phyloP scores from a whole-genome alignment of 257 asterid species.

The Ilex asprella region DNA sequence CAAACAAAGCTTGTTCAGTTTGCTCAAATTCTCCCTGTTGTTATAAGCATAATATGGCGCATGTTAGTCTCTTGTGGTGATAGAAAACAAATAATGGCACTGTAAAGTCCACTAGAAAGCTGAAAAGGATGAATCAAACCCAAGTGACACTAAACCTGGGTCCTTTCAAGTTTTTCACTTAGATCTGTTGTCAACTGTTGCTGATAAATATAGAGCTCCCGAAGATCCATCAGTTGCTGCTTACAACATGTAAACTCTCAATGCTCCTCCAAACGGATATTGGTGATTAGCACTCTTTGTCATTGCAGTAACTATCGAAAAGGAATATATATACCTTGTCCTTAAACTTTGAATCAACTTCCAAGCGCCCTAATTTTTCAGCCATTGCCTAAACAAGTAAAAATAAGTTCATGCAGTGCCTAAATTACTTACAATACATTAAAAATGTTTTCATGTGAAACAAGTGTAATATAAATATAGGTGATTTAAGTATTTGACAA shows the following conservation, averaged over 20 bases:
- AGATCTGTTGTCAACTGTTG: constrained; percentile 69
- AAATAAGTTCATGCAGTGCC: neutral
- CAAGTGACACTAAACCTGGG: constrained; percentile 42
- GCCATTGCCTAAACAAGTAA: constrained; percentile 67
- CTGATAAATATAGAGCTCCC: constrained; percentile 70
- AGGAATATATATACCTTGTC: constrained; percentile 62
- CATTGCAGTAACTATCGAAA: no score
- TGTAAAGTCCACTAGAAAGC: neutral
- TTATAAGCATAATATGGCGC: constrained; percentile 12
- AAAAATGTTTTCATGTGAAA: no score
- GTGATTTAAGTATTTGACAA: constrained; percentile 7
- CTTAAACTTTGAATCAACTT: constrained; percentile 74
- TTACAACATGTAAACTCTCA: constrained; percentile 12
- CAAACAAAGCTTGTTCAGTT: constrained; percentile 79
- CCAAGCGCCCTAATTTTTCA: constrained; percentile 91
- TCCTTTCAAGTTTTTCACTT: constrained; percentile 73
- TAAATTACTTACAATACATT: no score
- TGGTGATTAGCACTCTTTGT: neutral
- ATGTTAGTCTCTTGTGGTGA: constrained; percentile 19
- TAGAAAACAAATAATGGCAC: constrained; percentile 3
- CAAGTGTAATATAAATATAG: constrained; percentile 5
- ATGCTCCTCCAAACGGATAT: neutral
- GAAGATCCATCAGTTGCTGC: constrained; percentile 89
- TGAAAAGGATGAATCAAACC: neutral
- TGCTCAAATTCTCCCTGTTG: constrained; percentile 74